Base-by-base conservation (phyloP, 2,329 filamentous ascomycete genomes). In the Pseudocercospora fijiensis region DNA sequence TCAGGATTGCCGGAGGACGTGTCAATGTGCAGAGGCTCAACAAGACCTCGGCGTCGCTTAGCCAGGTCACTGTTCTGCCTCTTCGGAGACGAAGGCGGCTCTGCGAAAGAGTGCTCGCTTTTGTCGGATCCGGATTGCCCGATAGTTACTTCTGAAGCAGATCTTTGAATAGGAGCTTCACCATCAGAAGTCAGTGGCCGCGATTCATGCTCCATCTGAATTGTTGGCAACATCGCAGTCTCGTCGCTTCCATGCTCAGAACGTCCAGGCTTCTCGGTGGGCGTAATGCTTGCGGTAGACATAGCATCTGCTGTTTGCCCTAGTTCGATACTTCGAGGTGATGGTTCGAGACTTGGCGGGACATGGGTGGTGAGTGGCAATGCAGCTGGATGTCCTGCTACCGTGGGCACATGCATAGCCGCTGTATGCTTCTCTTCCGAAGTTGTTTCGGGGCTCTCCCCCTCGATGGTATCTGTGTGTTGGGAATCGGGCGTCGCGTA, bases 21-120 rank as follows among this genome's bases (percentile, higher is more conserved):
- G 41, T 78, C 74, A 13, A 77, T 68, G 8, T 75, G 72, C 26
- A 79, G 69, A 24, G 78, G 75, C 60, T 80, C 78, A 26, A 79
- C 72, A n/a, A 77, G 60, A 7, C 75, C 74, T 20, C 76, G 74
- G 30, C 79, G 75, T 65, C 77, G 78, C 60, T 78, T 77, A 62
- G 76, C 72, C 10, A 74, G 60, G 58, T 74, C 72, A 27, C 66
- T 71, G 37, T 65, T 63, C 51, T 70, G 22, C 22, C 26, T 55
- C 53, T 26, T 41, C 45, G 37, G 57, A 13, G 33, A 47, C 22
- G 58, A 43, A 43, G 27, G 43, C 20, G 57, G 47, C 30, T 13
- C 58, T 37, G 37, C 53, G 28, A 56, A 41, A 37, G 53, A 37
- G 8, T 37, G 37, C n/a, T 56, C 28, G 18, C 53, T 56, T 18